Percentiles rank a stretch among this genome's conserved stretches.
Conservation (phyloP, 2,329 filamentous ascomycete species). For the Ophiobolus disseminans region DNA sequence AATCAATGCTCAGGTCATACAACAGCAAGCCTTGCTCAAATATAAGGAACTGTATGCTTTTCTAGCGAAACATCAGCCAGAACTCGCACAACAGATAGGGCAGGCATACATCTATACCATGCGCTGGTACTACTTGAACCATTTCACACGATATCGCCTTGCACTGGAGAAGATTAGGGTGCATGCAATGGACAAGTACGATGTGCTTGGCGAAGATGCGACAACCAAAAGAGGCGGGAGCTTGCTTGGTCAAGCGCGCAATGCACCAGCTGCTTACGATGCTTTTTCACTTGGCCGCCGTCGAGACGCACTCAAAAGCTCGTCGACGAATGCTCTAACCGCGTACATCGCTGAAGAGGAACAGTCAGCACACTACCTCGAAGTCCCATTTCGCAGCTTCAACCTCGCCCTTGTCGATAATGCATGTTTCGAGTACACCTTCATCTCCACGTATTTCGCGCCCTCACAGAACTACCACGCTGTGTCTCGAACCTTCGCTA, state of each 20-base stretch:
- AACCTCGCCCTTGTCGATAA: slow-evolving; percentile 95
- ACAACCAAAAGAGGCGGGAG: slow-evolving; percentile 65
- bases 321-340: slow-evolving; percentile 77
- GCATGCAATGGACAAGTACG: slow-evolving; percentile 81
- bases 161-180: slow-evolving; percentile 85
- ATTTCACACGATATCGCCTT: slow-evolving; percentile 86
- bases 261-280: slow-evolving; percentile 72
- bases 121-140: slow-evolving; percentile 95
- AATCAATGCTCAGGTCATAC: slow-evolving; percentile 96
- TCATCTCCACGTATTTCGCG: slow-evolving; percentile 88
- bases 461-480: slow-evolving; percentile 76
- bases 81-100: slow-evolving; percentile 87
- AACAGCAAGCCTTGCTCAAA: slow-evolving; percentile 87
- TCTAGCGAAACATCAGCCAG: slow-evolving; percentile 78
- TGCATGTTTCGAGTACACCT: slow-evolving; percentile 91
- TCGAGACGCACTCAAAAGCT: slow-evolving; percentile 78
- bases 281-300: slow-evolving; percentile 88
- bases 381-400: slow-evolving; percentile 91
- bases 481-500: slow-evolving; percentile 82
- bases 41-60: slow-evolving; percentile 91
- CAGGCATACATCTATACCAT: slow-evolving; percentile 98
- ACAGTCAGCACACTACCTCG: slow-evolving; percentile 82
- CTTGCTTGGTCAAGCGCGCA: slow-evolving; percentile 38
- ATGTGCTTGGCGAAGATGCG: slow-evolving; percentile 82
- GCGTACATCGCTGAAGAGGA: slow-evolving; percentile 94